phyloP scores from a whole-genome alignment of 331 rosid genomes.

The Rhamnella rubrinervis region DNA sequence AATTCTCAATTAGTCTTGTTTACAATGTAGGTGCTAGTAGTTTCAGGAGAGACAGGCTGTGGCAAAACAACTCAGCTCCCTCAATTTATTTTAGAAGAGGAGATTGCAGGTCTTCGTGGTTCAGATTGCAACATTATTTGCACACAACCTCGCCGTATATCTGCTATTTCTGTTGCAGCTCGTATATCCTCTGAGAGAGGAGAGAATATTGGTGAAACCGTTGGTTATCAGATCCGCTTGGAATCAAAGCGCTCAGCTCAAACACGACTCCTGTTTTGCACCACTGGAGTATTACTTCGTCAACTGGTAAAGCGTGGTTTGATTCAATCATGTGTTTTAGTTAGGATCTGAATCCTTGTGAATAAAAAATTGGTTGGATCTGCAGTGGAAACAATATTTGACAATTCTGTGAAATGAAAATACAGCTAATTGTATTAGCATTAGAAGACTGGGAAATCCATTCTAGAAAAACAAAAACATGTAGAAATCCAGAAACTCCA shows the following conservation, averaged over 20 bases:
- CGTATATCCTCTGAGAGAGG: conserved; percentile 92
- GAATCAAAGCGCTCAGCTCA: conserved; percentile 79
- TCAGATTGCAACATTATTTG: conserved; percentile 81
- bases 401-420: neutral
- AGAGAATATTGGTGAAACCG: conserved; percentile 81
- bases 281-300: conserved; percentile 94
- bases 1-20: conserved; percentile 3
- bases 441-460: neutral
- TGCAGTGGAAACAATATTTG: neutral
- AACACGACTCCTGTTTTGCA: conserved; percentile 86
- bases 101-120: conserved; percentile 66
- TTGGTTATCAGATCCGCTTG: conserved; percentile 96
- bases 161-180: conserved; percentile 97
- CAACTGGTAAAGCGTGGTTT: conserved; percentile 54
- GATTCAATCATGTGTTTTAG: neutral
- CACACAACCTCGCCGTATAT: conserved; percentile 98
- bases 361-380: neutral
- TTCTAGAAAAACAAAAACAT: neutral
- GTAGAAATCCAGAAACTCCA: neutral
- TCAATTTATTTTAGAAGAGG: conserved; percentile 87
- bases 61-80: conserved; percentile 98
- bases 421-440: neutral
- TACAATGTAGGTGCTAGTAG: conserved; percentile 74
- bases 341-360: neutral
- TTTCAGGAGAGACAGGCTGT: conserved; percentile 99